Conservation (phyloP, 805 yeast genomes). For the Teunomyces stri region DNA sequence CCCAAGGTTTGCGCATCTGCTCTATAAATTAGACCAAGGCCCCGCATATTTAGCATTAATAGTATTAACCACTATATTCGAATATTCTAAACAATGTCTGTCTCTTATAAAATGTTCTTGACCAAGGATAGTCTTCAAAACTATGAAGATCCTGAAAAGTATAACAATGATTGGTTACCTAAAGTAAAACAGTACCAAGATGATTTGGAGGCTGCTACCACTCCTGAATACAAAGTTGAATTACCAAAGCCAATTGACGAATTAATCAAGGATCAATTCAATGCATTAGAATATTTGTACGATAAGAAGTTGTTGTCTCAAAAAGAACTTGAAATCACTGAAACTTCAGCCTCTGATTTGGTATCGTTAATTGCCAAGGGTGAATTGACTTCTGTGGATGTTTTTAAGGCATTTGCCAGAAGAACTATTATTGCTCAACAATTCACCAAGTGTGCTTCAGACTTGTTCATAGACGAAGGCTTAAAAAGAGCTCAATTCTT, state of each 20-base stretch:
- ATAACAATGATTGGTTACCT: constrained; percentile 42
- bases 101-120: constrained; percentile 22
- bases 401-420: constrained; percentile 62
- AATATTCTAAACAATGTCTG: constrained; percentile 5
- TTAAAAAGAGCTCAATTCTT: constrained; percentile 51
- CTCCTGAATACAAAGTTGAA: constrained; percentile 29
- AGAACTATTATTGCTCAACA: constrained; percentile 64
- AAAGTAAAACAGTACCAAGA: constrained; percentile 42
- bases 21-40: not conserved
- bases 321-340: constrained; percentile 45
- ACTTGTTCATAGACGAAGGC: constrained; percentile 62
- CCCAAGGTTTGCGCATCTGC: not conserved
- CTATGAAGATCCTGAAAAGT: constrained; percentile 44
- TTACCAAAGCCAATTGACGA: constrained; percentile 33
- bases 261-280: constrained; percentile 35
- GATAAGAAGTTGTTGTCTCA: constrained; percentile 34
- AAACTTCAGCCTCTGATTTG: constrained; percentile 40
- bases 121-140: constrained; percentile 28
- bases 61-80: not conserved
- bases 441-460: constrained; percentile 58
- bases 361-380: constrained; percentile 45
- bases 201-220: constrained; percentile 29
- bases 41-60: not conserved
- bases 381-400: constrained; percentile 47
- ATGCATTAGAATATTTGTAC: constrained; percentile 32